phyloP scores from a whole-genome alignment of 305 asterid species.

The Nicotiana rustica region DNA sequence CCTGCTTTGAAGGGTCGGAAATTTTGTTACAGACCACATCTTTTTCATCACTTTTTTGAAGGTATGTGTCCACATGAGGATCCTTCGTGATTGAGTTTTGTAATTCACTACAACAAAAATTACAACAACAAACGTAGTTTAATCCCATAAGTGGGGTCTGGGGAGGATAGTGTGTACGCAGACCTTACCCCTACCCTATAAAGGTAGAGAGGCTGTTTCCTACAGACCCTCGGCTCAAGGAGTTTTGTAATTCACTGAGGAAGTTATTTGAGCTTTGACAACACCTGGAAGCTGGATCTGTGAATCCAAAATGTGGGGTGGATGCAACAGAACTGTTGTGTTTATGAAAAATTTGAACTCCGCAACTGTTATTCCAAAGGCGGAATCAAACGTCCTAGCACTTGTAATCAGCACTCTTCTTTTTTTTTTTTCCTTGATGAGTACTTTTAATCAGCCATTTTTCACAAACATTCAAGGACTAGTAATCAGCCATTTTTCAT shows the following conservation, averaged over 20 bases:
- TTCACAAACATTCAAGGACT: no score
- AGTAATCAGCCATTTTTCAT: constrained; percentile 1
- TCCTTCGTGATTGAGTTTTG: background rate
- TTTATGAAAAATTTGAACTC: background rate
- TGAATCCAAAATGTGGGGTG: constrained; percentile 27
- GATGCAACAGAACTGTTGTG: background rate
- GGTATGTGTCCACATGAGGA: background rate
- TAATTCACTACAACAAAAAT: background rate
- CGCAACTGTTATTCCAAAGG: background rate
- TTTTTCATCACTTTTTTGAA: background rate
- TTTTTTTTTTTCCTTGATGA: background rate
- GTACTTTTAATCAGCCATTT: constrained; percentile 9
- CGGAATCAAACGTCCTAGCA: background rate
- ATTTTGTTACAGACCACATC: background rate
- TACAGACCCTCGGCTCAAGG: no score
- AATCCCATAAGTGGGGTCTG: no score
- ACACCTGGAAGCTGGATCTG: background rate
- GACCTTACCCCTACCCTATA: no score
- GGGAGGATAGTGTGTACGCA: no score
- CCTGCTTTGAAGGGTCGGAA: background rate
- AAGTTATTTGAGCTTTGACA: background rate
- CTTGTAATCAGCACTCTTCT: background rate
- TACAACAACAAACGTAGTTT: no score
- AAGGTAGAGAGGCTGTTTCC: no score
- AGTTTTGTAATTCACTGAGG: background rate